A percentile compares a stretch with the other conserved stretches of the same genome.
Evolutionary conservation across 106 monocot genomes (phyloP).

Genomic region (Acanthochlamys bracteata): DNA sequence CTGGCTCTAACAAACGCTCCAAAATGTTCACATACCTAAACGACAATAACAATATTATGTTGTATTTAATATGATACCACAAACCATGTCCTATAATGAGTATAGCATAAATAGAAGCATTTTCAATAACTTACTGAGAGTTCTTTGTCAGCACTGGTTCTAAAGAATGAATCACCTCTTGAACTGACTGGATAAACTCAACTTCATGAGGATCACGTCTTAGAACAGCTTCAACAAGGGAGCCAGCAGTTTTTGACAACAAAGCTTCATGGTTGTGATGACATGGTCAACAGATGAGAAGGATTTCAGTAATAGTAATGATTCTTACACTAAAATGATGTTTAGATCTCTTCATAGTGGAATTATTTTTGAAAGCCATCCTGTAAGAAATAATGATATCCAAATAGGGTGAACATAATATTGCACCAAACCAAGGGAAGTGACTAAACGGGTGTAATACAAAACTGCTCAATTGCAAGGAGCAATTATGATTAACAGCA

Average conservation of each 20-base stretch:
- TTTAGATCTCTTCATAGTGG: too few species aligned
- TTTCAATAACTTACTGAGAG: conserved; percentile 67
- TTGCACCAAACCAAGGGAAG: too few species aligned
- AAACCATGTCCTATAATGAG: too few species aligned
- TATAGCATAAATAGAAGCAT: too few species aligned
- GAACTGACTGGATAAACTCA: conserved; percentile 92
- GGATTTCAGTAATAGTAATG: conserved; percentile 1
- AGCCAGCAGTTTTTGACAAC: conserved; percentile 91
- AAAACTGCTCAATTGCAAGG: too few species aligned
- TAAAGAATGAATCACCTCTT: conserved; percentile 92
- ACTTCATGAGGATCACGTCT: conserved; percentile 93
- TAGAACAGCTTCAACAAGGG: conserved; percentile 79
- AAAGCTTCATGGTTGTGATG: conserved; percentile 44
- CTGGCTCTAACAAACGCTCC: conserved; percentile 93
- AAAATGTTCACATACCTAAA: conserved; percentile 80
- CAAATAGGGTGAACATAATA: too few species aligned
- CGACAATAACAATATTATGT: conserved; percentile 4
- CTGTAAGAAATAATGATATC: too few species aligned
- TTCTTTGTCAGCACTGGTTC: conserved; percentile 88
- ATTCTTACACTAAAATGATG: too few species aligned
- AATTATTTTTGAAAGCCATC: too few species aligned
- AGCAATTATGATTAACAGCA: too few species aligned
- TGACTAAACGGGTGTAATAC: too few species aligned
- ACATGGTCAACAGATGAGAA: conserved; percentile 4
- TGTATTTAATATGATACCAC: not conserved